A percentile compares a stretch with the other conserved stretches of the same genome.
phyloP scores from a whole-genome alignment of 176 grass and related monocot species.

The Poa annua region DNA sequence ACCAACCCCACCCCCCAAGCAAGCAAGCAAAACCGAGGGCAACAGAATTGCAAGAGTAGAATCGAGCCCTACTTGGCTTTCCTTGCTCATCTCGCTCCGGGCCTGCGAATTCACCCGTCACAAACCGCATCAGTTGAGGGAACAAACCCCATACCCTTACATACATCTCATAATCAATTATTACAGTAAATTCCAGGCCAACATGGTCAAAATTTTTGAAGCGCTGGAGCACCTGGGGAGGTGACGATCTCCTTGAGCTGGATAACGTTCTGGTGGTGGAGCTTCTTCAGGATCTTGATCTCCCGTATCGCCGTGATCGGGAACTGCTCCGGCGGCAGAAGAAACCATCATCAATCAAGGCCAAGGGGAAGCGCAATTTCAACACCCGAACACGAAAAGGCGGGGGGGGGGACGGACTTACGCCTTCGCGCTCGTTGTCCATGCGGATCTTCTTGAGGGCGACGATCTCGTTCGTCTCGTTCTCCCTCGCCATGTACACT shows the following conservation, averaged over 20 bases:
- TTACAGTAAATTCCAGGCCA: too few relatives aligned
- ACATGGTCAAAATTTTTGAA: background rate
- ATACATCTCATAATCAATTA: too few relatives aligned
- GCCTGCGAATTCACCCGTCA: constrained; percentile 43
- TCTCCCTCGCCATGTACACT: constrained; percentile 95
- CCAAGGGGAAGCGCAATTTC: too few relatives aligned
- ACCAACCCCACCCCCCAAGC: background rate
- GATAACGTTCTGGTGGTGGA: constrained; percentile 90
- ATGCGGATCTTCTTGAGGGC: constrained; percentile 96
- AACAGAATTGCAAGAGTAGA: constrained; percentile 23
- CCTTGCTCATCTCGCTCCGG: constrained; percentile 93
- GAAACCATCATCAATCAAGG: background rate
- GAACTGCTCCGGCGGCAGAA: constrained; percentile 53
- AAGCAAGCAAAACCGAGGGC: constrained; percentile 19
- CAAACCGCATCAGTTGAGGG: too few relatives aligned
- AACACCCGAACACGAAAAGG: too few relatives aligned
- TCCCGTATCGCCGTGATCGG: constrained; percentile 85
- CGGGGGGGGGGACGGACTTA: background rate
- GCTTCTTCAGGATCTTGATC: constrained; percentile 97
- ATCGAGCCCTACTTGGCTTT: constrained; percentile 59
- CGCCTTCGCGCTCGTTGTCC: constrained; percentile 92
- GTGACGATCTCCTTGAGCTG: constrained; percentile 96
- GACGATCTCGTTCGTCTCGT: constrained; percentile 75
- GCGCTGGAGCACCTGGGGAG: constrained; percentile 53
- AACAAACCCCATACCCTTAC: too few relatives aligned